Evolutionary conservation across 768 basidiomycete species (phyloP), one percentile per base, ranked within the genome.

Genomic region (Russula earlei): DNA sequence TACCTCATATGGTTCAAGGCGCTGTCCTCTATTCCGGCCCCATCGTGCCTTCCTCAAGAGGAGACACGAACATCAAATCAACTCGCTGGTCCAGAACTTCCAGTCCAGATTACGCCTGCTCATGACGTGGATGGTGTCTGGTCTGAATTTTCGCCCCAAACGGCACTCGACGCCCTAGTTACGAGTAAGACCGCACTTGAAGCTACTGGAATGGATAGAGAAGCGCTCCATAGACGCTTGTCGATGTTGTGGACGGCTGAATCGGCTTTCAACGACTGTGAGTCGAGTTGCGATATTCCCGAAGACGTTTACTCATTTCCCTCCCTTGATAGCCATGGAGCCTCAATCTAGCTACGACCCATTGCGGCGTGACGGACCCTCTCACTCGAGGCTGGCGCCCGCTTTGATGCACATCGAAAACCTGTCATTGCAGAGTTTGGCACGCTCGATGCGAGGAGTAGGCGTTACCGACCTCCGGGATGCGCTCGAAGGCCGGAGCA

Each of bases 331-430:
- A 84, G 84, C 84, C 10, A 71, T 80, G 31, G 84, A 85, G 62
- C 72, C 72, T 48, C 74, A 76, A 14, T 69, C 73, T 12, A 69
- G 68, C 12, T 81, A 77, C 56, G 83, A 90, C 20, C 65, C 74
- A 9, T 77, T 79, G 20, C 76, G 85, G 22, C 79, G 79, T 53
- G 87, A 91, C 62, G 82, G 82, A 14, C 71, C 85, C 38, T 81
- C 86, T 2, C 76, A 91, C 41, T 77, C 90, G 51, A 88, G 83
- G 66, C 81, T 92, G 33, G 86, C 89, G 5, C 89, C 89, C 33
- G 83, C 85, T 15, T 73, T 95, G 59, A 95, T 93, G 89, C 84
- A 88, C 62, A 87, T 89, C 50, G 88, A 93, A 64, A 95, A 95
- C 67, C 74, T 90, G 33, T 95, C 93, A 6, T 74, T 91, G 54